Base-by-base conservation (phyloP, 2,329 filamentous ascomycete genomes). In the Diatrype stigma region DNA sequence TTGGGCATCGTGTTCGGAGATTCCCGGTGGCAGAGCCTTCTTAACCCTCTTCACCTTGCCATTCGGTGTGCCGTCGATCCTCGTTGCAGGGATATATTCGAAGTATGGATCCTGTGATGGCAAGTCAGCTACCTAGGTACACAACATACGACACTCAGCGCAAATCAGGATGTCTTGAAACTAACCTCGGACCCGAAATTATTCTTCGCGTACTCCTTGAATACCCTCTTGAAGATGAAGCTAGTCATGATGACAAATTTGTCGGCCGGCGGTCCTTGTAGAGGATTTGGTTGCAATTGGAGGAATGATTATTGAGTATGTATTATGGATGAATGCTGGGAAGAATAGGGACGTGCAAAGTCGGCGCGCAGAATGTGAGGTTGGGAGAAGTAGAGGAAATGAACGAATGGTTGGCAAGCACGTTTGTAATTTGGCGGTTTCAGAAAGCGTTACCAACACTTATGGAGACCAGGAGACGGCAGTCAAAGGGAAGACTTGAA, bases 1-100 rank as follows among this genome's bases (percentile, higher is more conserved):
- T 56, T 87, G 80, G 63, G 80, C 85, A 70, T 99, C 94, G 61
- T 96, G 82, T 26, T 86, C 74, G 17, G 91, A 93, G 48, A 97
- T 82, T 49, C 93, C 93, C 23, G 83, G 81, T 0, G 92, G 92
- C 34, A 92, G 75, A 21, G 90, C 88, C 72, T 95, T 96, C 73
- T 88, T 90, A 66, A 86, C 82, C 70, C 89, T 96, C 76, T 90
- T 93, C 51, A 80, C 77, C 67, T 91, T 95, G 62, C 82, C 84
- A 3, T 68, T 79, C 23, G 85, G 83, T 49, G 76, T 81, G 52
- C 84, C 84, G 57, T 84, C 73, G 40, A 88, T 75, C 56, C 84
- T 80, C 8, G 87, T 89, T 40, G 92, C 86, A 21, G 86, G 84
- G 34, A 96, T 84, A 59, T 84, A 78, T 68, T 96, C 90, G 63